A percentile compares a stretch with the other conserved stretches of the same genome.
Conservation (phyloP, 2,329 filamentous ascomycete species). For the Lachnellula subtilissima region DNA sequence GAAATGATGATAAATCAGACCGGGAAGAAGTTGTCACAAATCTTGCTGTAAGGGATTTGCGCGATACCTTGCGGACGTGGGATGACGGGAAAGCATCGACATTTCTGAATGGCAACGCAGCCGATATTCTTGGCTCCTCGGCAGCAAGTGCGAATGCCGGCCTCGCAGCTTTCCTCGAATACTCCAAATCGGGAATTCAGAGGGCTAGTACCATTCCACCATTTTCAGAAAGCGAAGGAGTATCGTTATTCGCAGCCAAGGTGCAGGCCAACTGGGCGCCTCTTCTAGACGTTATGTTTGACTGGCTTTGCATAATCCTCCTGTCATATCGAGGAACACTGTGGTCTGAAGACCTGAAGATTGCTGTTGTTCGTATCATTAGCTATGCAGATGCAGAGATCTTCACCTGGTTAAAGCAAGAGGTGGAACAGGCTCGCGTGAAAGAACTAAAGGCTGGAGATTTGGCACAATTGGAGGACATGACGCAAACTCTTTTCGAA, state of each 20-base stretch:
- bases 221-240: slow-evolving; percentile 50
- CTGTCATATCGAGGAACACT: slow-evolving; percentile 48
- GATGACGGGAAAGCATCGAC: slow-evolving; percentile 35
- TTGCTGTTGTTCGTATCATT: slow-evolving; percentile 49
- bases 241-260: slow-evolving; percentile 47
- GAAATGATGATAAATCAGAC: slow-evolving; percentile 12
- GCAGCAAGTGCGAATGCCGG: slow-evolving; percentile 35
- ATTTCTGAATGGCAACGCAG: slow-evolving; percentile 28
- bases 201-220: slow-evolving; percentile 41
- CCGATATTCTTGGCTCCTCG: slow-evolving; percentile 30
- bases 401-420: slow-evolving; percentile 42
- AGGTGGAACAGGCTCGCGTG: slow-evolving; percentile 31
- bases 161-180: slow-evolving; percentile 58
- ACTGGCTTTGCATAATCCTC: slow-evolving; percentile 50
- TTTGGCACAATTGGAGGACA: slow-evolving; percentile 39
- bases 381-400: slow-evolving; percentile 47
- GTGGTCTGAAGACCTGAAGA: slow-evolving; percentile 56
- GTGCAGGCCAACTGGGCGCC: slow-evolving; percentile 49
- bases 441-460: slow-evolving; percentile 24
- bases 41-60: slow-evolving; percentile 33
- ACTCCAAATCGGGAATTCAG: slow-evolving; percentile 53
- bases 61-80: slow-evolving; percentile 34
- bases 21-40: slow-evolving; percentile 20
- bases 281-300: slow-evolving; percentile 53
- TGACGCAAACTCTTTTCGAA: slow-evolving; percentile 59